Conservation (phyloP, 1,284 basidiomycete genomes). For the Uromyces viciae-fabae region DNA sequence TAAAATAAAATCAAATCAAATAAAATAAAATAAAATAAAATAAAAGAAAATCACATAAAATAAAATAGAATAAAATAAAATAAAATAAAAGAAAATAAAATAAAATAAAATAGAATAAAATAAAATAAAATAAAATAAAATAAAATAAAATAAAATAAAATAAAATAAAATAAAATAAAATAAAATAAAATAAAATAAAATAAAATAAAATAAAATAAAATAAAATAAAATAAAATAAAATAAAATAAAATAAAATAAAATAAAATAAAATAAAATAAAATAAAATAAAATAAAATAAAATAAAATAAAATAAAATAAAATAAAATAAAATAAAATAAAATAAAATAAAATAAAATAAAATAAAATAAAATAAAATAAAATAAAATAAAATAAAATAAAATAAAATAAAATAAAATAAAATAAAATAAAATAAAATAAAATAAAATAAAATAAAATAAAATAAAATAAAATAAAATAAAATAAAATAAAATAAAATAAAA, state of each 20-base stretch:
- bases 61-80: background rate
- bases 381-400: no score
- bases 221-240: background rate
- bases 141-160: background rate
- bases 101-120: background rate
- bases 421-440: no score
- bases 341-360: no score
- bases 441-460: no score
- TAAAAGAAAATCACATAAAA: background rate
- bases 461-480: no score
- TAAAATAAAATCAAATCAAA: background rate
- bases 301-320: no score
- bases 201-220: background rate
- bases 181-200: background rate
- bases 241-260: background rate
- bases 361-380: no score
- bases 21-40: background rate
- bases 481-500: no score
- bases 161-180: background rate
- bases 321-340: no score
- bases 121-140: background rate
- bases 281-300: no score
- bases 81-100: background rate
- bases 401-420: no score
- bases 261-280: background rate